phyloP scores from a whole-genome alignment of 129 eudicot genomes.

The Helianthus annuus region DNA sequence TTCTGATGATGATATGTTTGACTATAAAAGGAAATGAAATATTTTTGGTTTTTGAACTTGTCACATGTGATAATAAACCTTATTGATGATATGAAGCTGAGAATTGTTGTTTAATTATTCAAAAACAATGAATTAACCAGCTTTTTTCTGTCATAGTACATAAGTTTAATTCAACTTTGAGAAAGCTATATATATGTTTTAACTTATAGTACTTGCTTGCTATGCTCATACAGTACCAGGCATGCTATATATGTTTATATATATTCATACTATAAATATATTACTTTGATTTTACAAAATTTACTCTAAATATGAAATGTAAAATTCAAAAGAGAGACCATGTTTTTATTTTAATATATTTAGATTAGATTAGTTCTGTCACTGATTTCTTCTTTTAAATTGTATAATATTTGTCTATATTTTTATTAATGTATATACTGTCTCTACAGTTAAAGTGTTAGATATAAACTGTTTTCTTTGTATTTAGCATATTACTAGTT shows the following conservation, averaged over 20 bases:
- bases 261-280: background rate
- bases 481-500: too few species aligned
- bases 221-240: slow-evolving; percentile 9
- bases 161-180: background rate
- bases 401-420: background rate
- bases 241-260: background rate
- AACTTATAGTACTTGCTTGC: background rate
- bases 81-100: background rate
- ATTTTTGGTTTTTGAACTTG: background rate
- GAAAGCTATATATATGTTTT: background rate
- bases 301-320: too few species aligned
- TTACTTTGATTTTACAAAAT: background rate
- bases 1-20: background rate
- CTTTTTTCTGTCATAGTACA: slow-evolving; percentile 10
- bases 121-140: too few species aligned
- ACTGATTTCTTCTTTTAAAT: background rate
- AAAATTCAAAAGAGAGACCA: too few species aligned
- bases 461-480: background rate
- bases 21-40: background rate
- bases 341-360: too few species aligned
- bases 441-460: background rate
- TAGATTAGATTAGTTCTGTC: background rate
- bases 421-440: background rate
- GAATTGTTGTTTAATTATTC: too few species aligned
- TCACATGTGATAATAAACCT: slow-evolving; percentile 25